Evolutionary conservation across 2,329 filamentous ascomycete genomes (phyloP), one percentile per base, ranked within the genome.

Genomic region (Zasmidium citrigriseum): DNA sequence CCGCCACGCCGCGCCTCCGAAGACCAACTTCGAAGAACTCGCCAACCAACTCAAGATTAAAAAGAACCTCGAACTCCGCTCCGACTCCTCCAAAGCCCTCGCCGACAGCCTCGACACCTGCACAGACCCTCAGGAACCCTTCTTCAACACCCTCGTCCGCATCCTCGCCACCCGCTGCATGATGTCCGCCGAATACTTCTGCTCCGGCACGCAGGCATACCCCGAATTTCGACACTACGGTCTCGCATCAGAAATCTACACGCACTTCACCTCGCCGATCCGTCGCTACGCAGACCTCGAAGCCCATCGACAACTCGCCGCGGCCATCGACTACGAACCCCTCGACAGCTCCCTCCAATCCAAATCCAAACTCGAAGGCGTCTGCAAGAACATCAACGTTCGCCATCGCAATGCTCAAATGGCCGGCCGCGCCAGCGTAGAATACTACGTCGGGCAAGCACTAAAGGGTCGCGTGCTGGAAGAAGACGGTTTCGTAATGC

Each of bases 101-200:
- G 95, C 96, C 52, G 91, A 96, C 75, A 96, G 91, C 18, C 84
- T 99, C 1, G 95, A 99, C 75, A 80, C 77, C 29, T 99, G 95
- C 73, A 82, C 89, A 49, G 93, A 97, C 70, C 77, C 86, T 0
- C 73, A 80, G 10, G 90, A 98, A 68, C 91, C 93, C 24, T 99
- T 97, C 80, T 98, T 99, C 84, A 99, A 99, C 82, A 99, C 93
- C 1, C 86, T 99, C 22, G 89, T 99, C 67, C 91, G 95, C 72
- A 96, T 99, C 77, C 90, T 99, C 80, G 95, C 95, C 10, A 99
- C 95, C 9, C 89, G 95, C 21, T 99, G 95, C 83, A 99, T 99
- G 95, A 96, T 96, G 82, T 95, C 91, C 54, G 95, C 95, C 62
- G 95, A 99, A 77, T 99, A 99, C 78, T 99, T 99, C 77, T 95